Conservation (phyloP, 2,329 filamentous ascomycete genomes). For the Teratosphaeria nubilosa region DNA sequence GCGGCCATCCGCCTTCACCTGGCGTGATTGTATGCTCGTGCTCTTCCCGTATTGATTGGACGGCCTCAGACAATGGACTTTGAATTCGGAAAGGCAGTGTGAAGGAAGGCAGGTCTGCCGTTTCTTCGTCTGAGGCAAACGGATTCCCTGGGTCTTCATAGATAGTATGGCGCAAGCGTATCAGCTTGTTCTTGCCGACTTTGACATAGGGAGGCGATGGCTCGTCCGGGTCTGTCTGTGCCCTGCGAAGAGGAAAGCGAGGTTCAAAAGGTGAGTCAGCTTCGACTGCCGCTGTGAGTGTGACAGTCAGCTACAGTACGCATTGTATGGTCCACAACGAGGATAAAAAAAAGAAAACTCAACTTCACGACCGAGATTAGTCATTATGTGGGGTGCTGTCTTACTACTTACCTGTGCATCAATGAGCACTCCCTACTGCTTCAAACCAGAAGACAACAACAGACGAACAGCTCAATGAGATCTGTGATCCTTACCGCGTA, state of each 20-base stretch:
- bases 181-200: constrained; percentile 2
- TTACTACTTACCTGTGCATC: not conserved
- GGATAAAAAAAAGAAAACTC: not conserved
- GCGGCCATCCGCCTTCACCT: not conserved
- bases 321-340: not conserved
- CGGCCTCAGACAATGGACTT: not conserved
- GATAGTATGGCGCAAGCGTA: constrained; percentile 14
- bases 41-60: not conserved
- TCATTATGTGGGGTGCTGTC: not conserved
- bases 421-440: not conserved
- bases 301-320: not conserved
- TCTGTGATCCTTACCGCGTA: not conserved
- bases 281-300: not conserved
- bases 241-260: not conserved
- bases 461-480: not conserved
- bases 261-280: not conserved
- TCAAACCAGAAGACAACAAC: not conserved
- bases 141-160: constrained; percentile 21
- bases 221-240: not conserved
- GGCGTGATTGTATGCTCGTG: not conserved
- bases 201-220: not conserved
- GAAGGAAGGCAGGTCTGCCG: not conserved
- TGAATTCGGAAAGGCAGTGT: not conserved
- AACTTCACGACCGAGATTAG: not conserved
- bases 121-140: constrained; percentile 5